Percentiles rank a stretch among this genome's conserved stretches.
Evolutionary conservation across 208 protist genomes (phyloP).

Genomic region (Leishmania gerbilli): DNA sequence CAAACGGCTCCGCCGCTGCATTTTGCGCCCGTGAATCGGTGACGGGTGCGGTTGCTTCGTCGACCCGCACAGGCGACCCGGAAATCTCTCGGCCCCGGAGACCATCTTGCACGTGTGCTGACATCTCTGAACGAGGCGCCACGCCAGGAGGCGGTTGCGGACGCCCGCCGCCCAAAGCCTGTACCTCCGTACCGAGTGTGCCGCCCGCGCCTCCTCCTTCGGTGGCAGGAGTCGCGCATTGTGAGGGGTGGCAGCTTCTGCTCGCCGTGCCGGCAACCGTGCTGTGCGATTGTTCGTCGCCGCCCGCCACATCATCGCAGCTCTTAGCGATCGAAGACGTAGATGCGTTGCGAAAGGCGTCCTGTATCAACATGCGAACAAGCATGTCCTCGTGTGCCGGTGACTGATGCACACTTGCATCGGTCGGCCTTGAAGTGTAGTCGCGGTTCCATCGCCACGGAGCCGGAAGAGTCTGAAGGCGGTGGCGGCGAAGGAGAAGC

Average conservation of each 20-base stretch:
- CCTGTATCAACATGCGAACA: constrained; percentile 8
- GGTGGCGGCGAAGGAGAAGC: not conserved
- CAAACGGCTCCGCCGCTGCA: constrained; percentile 39
- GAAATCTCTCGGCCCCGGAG: not conserved
- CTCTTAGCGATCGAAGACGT: not conserved
- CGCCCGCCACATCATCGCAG: not conserved
- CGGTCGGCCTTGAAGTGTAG: not conserved
- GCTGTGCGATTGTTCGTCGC: not conserved
- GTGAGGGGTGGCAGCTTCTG: not conserved
- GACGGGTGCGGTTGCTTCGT: not conserved
- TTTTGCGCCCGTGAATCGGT: constrained; percentile 37
- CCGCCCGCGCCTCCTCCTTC: not conserved
- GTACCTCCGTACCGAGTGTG: too few relatives aligned
- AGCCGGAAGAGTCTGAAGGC: not conserved
- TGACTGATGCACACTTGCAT: not conserved
- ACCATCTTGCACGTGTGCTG: not conserved
- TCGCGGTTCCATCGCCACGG: not conserved
- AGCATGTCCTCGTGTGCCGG: constrained; percentile 4
- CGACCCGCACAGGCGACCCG: not conserved
- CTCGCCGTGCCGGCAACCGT: not conserved
- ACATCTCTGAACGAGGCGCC: not conserved
- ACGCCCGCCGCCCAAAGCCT: not conserved
- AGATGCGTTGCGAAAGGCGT: not conserved
- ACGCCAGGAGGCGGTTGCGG: too few relatives aligned
- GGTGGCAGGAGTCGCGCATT: not conserved